These are phyloP conservation scores for Aspergillus ostianus DNA, from an alignment of 495 filamentous ascomycete genomes.

Conservation along the genomic window DNA sequence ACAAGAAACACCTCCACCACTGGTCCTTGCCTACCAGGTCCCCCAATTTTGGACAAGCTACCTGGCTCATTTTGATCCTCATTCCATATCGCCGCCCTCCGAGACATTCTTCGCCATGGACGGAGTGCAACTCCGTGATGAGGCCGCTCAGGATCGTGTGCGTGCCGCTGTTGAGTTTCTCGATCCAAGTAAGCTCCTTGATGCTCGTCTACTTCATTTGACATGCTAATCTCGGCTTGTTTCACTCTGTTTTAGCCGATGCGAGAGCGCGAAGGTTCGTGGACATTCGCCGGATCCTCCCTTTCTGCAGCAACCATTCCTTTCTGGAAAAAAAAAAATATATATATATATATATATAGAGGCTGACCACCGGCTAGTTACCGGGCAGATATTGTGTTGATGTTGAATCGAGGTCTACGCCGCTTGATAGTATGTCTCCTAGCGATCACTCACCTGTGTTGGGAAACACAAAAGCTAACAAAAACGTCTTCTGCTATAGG, in stretches of 20 bases:
- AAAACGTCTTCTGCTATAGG: constrained; percentile 42
- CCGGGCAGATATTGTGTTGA: constrained; percentile 82
- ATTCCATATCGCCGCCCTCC: constrained; percentile 12
- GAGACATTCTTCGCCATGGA: constrained; percentile 56
- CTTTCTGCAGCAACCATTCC: background rate
- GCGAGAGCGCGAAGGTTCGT: constrained; percentile 58
- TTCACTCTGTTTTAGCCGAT: constrained; percentile 35
- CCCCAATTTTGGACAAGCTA: constrained; percentile 2
- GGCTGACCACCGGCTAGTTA: constrained; percentile 50
- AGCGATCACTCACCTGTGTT: background rate
- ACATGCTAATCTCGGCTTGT: constrained; percentile 21
- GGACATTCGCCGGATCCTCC: background rate
- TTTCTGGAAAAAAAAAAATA: background rate
- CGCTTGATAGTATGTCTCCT: constrained; percentile 54
- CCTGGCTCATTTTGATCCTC: constrained; percentile 6
- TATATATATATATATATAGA: background rate
- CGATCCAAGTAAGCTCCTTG: constrained; percentile 66
- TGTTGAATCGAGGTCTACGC: constrained; percentile 84
- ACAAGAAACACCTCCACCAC: background rate
- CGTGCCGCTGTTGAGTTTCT: constrained; percentile 81
- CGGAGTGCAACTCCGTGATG: constrained; percentile 70
- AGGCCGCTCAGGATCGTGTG: constrained; percentile 75
- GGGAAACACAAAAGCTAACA: constrained; percentile 17
- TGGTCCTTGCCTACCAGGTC: background rate
- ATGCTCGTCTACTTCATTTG: background rate